These are phyloP conservation scores for Moesziomyces parantarcticus DNA, from an alignment of 1,284 basidiomycete genomes.

Conservation along the genomic window DNA sequence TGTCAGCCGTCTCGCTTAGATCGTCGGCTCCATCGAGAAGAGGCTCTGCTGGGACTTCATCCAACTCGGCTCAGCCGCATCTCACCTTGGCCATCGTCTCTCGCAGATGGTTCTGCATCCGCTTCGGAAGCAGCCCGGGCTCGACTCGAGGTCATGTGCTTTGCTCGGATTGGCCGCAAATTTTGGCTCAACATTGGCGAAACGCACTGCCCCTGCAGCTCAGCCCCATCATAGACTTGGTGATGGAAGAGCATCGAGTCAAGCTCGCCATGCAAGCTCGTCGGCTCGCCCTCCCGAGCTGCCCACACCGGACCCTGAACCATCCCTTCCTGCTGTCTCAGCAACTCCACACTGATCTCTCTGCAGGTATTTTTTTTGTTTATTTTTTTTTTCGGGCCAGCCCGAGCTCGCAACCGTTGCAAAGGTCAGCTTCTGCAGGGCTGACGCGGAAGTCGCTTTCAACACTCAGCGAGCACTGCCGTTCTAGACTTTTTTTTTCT, in stretches of 20 bases:
- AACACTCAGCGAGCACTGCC: neutral
- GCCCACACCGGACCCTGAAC: no score
- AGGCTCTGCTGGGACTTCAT: constrained; percentile 2
- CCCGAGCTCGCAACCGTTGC: neutral
- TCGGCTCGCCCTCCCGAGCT: no score
- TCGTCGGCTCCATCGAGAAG: neutral
- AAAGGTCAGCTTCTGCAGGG: no score
- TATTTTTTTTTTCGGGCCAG: neutral
- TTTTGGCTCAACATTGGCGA: no score
- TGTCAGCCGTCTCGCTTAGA: constrained; percentile 23
- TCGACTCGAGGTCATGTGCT: constrained; percentile 6
- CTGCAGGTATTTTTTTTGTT: neutral
- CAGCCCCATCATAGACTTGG: no score
- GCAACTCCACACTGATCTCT: neutral
- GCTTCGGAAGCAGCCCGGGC: neutral
- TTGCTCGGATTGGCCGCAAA: no score
- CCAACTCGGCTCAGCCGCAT: constrained; percentile 6
- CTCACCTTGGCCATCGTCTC: constrained; percentile 1
- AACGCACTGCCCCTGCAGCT: no score
- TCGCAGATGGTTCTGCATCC: constrained; percentile 9
- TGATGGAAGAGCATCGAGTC: no score
- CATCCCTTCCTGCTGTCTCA: neutral
- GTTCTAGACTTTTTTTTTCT: neutral
- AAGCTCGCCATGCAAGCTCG: no score
- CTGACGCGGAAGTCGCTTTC: neutral